Evolutionary conservation across 1,284 basidiomycete species (phyloP), one percentile per base, ranked within the genome.

Genomic region (Heliocybe sulcata): DNA sequence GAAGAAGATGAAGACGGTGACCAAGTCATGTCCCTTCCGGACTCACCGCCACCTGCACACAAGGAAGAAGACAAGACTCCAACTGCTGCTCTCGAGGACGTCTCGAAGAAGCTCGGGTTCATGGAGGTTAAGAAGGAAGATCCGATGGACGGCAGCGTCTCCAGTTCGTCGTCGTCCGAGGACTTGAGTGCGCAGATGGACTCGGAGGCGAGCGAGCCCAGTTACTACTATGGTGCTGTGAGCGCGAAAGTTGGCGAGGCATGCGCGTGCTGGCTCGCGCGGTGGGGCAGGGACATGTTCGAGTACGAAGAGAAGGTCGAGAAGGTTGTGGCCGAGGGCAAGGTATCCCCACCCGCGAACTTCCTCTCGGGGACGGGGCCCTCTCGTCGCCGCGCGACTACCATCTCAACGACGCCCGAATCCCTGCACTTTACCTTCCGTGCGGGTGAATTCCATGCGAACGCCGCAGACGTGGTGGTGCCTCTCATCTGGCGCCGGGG

Each of bases 181-280:
- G 58, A 61, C 22, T 52, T 60, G 9, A 16, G 33, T 16, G 33
- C 33, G 33, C 33, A 35, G 23, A 9, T 19, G 10, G 23, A 19
- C 45, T 9, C 23, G 47, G 38, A 23, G 48, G 53, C 27, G 58
- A 58, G 16, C 6, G 57, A 57, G 33, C 56, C 29, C 61, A 61
- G 35, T 64, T 67, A 83, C 63, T 83, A 87, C 64, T 94, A 94
- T 65, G 94, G 94, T 22, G 77, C 82, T 22, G 77, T 92, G 3
- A 90, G 90, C 0, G 84, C 94, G 70, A 94, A 93, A 72, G 90
- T 97, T 58, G 94, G 94, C 25, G 92, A 96, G 69, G 89, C 92
- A 0, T 88, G 87, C 60, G 82, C 83, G 3, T 93, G 90, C 67
- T 98, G 94, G 93, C 77, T 96, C 11, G 79, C 86, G 0, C 78